These are phyloP conservation scores for Selaginella moellendorffii DNA, from an alignment of 75 land plant genomes.

Conservation along the genomic window DNA sequence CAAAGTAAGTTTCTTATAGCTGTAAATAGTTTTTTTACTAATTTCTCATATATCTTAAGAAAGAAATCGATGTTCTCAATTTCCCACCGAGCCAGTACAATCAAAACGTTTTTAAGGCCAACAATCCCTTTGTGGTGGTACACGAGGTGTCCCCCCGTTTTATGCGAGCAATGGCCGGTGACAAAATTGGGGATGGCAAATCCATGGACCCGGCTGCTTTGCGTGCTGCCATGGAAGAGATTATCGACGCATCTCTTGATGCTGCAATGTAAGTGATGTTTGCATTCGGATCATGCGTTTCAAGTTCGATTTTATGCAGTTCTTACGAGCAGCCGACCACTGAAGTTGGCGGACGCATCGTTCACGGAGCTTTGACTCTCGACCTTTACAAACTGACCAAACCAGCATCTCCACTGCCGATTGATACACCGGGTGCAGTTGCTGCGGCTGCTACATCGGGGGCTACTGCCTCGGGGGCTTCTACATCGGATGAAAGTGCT, in stretches of 20 bases:
- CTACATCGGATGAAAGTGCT: background rate
- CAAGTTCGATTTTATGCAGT: background rate
- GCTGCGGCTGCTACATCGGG: background rate
- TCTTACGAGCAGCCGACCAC: background rate
- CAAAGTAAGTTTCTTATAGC: too few species aligned
- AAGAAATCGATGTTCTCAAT: background rate
- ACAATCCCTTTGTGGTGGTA: background rate
- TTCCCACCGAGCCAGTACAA: background rate
- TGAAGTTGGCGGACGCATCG: background rate
- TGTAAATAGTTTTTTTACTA: too few species aligned
- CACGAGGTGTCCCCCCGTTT: background rate
- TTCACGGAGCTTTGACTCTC: background rate
- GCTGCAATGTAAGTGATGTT: background rate
- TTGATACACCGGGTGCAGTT: background rate
- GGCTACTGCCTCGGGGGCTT: background rate
- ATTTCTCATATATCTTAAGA: too few species aligned
- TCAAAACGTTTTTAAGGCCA: background rate
- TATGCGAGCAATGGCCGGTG: background rate
- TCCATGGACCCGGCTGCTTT: background rate
- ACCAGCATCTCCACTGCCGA: too few species aligned
- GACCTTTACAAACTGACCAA: background rate
- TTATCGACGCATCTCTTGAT: background rate
- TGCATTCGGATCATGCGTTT: too few species aligned
- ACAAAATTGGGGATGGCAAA: background rate
- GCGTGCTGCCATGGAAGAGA: background rate